Evolutionary conservation across 495 filamentous ascomycete genomes (phyloP).

Genomic region (Cercophora scortea): DNA sequence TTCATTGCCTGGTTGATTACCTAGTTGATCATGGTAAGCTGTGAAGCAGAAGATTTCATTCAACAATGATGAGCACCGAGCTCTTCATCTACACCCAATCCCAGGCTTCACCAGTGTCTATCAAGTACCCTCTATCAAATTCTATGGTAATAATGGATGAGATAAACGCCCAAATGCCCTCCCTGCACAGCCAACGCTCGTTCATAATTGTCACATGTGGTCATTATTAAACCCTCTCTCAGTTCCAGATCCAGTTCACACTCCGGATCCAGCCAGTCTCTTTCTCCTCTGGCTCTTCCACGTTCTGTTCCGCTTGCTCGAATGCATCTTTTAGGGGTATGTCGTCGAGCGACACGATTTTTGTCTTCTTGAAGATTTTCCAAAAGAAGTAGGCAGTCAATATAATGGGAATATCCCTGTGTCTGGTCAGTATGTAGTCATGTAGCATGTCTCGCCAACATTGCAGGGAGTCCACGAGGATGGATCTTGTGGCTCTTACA

Average conservation of each 20-base stretch:
- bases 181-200: no score
- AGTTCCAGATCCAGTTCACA: conserved; percentile 39
- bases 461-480: no score
- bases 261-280: conserved; percentile 16
- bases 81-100: no score
- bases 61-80: no score
- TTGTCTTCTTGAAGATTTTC: conserved; percentile 47
- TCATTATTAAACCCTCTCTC: background rate
- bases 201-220: background rate
- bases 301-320: conserved; percentile 22
- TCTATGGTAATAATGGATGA: no score
- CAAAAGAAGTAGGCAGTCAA: conserved; percentile 43
- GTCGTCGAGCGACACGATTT: conserved; percentile 41
- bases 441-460: background rate
- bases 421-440: background rate
- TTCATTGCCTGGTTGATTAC: no score
- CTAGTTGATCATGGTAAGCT: no score
- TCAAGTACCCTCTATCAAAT: no score
- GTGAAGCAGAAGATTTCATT: no score
- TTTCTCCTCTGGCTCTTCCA: conserved; percentile 24
- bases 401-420: conserved; percentile 49
- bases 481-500: conserved; percentile 23
- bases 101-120: no score
- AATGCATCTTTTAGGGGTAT: conserved; percentile 41
- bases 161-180: no score